Conservation (phyloP, 148 eudicot genomes). For the Heliamphora exappendiculata region DNA sequence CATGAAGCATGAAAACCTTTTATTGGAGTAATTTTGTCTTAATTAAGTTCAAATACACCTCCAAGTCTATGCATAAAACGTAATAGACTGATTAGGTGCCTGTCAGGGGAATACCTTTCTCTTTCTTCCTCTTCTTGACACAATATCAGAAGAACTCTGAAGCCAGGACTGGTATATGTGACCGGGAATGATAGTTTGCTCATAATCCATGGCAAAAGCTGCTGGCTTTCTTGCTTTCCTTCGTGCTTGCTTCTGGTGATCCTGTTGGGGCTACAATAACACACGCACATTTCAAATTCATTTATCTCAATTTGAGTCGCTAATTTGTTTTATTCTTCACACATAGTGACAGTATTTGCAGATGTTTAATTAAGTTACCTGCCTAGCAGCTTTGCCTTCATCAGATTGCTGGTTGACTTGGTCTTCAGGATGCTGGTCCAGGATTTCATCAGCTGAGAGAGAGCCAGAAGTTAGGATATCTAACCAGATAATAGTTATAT, state of each 20-base stretch:
- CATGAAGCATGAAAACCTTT: background rate
- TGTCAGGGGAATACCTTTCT: constrained; percentile 39
- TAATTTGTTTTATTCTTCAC: background rate
- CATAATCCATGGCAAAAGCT: constrained; percentile 55
- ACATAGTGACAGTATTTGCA: background rate
- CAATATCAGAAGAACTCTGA: constrained; percentile 53
- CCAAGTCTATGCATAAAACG: background rate
- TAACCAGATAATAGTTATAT: background rate
- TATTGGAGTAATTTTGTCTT: background rate
- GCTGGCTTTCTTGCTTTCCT: constrained; percentile 44
- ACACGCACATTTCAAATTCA: constrained; percentile 1
- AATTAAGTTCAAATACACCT: background rate
- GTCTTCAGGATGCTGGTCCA: constrained; percentile 36
- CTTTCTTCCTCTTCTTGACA: constrained; percentile 43
- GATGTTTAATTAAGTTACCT: constrained; percentile 27
- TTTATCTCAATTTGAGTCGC: background rate
- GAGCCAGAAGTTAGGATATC: constrained; percentile 13
- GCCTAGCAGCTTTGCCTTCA: constrained; percentile 25
- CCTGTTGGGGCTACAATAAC: constrained; percentile 24
- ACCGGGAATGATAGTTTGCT: constrained; percentile 73
- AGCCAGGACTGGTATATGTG: constrained; percentile 88
- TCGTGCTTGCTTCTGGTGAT: constrained; percentile 32
- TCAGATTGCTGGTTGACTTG: constrained; percentile 34
- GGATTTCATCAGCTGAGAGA: constrained; percentile 36
- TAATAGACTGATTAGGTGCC: background rate